Evolutionary conservation across 768 basidiomycete genomes (phyloP), one percentile per base, ranked within the genome.

Genomic region (Boletus coccyginus): DNA sequence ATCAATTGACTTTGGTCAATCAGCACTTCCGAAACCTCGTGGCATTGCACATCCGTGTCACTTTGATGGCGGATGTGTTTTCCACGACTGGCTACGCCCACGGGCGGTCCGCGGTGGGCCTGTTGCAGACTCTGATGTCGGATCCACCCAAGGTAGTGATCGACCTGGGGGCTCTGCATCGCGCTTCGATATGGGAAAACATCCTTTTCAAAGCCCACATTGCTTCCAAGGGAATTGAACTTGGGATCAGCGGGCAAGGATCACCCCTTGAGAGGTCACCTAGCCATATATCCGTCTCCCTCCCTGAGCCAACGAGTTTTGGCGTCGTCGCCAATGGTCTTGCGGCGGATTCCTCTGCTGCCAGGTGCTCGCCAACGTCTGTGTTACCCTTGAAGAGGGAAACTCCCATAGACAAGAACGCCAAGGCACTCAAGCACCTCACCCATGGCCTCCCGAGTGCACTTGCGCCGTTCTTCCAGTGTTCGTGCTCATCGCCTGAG

Each of bases 21-120:
- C 70, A 74, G 24, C 74, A 75, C 31, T 95, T 96, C 77, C 81
- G 91, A 33, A 78, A 75, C 59, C 78, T 96, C 9, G 81, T 92
- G 44, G 81, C 84, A 17, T 75, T 96, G 31, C 85, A 93, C 61
- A 86, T 91, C 41, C 86, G 90, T 19, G 80, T 93, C 52, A 88
- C 88, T 19, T 75, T 95, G 41, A 83, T 97, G 49, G 89, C 90
- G 8, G 94, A 97, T 63, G 85, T 94, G 17, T 94, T 94, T 71
- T 81, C 86, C 7, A 91, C 88, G 32, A 83, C 90, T 19, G 87
- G 89, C 8, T 92, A 88, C 68, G 81, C 87, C 21, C 92, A 94
- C 65, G 86, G 88, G 39, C 83, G 93, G 54, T 81, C 86, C 29
- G 85, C 90, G 1, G 84, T 88, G 10, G 76, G 84, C 3, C 77